Evolutionary conservation across 2,329 filamentous ascomycete species (phyloP).

Genomic region (Dichotomopilus funicola): DNA sequence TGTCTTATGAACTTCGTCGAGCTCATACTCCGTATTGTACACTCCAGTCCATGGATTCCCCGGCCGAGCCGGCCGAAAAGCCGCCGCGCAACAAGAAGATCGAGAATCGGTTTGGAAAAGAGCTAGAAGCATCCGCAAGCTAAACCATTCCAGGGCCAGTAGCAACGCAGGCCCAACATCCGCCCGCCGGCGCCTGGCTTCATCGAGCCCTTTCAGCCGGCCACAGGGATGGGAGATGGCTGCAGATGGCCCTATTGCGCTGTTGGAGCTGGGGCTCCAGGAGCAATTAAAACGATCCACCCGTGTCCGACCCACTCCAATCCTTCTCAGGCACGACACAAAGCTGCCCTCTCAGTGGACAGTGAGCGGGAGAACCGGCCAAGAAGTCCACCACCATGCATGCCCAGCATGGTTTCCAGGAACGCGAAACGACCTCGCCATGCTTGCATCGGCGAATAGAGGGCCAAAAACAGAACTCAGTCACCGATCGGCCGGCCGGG

Average conservation of each 20-base stretch:
- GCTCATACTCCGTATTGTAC: no score
- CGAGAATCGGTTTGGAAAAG: background rate
- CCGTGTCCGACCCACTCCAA: background rate
- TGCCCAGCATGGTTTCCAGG: background rate
- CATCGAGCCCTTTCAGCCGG: constrained; percentile 1
- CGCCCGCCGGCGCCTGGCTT: background rate
- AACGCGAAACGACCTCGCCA: constrained; percentile 10
- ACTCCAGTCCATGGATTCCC: no score
- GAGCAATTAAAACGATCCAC: constrained; percentile 9
- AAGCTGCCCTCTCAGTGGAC: constrained; percentile 10
- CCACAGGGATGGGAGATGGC: background rate
- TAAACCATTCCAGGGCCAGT: background rate
- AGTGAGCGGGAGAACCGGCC: background rate
- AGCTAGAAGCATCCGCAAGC: background rate
- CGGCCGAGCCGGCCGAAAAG: background rate
- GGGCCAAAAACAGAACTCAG: constrained; percentile 11
- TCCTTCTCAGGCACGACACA: constrained; percentile 6
- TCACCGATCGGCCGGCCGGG: background rate
- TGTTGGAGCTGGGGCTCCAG: background rate
- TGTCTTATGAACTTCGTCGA: no score
- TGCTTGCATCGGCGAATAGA: constrained; percentile 2
- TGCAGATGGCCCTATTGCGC: background rate
- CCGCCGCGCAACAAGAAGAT: background rate
- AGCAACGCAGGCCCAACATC: background rate
- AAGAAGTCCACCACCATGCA: background rate